Conservation (phyloP, 2,329 filamentous ascomycete species). For the Phialocephala subalpina region DNA sequence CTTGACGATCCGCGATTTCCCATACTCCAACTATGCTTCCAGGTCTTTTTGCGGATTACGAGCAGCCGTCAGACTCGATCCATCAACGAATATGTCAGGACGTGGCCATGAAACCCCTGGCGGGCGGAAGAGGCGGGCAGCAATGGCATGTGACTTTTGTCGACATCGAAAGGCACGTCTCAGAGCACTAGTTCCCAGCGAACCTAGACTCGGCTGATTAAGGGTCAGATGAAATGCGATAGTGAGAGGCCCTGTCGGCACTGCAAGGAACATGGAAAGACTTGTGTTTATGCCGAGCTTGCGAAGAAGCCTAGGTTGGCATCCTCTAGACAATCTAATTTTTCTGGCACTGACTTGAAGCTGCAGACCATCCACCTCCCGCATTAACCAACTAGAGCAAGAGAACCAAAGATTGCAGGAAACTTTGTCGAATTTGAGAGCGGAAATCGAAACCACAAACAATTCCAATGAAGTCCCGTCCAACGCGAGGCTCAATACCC, state of each 20-base stretch:
- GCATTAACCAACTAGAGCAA: slow-evolving; percentile 20
- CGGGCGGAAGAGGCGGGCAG: slow-evolving; percentile 16
- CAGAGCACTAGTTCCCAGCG: not conserved
- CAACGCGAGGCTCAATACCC: not conserved
- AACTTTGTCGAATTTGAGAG: not conserved
- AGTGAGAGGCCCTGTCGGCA: slow-evolving; percentile 55
- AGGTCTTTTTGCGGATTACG: not conserved
- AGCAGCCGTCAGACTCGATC: not conserved
- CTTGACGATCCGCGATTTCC: not conserved
- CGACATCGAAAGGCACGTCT: slow-evolving; percentile 24
- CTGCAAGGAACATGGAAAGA: slow-evolving; percentile 51
- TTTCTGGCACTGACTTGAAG: not conserved
- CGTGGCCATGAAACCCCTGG: not conserved
- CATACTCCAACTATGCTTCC: not conserved
- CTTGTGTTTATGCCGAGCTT: slow-evolving; percentile 22
- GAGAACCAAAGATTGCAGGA: slow-evolving; percentile 21
- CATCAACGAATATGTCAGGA: slow-evolving; percentile 6
- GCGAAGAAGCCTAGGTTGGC: slow-evolving; percentile 19
- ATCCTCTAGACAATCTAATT: not conserved
- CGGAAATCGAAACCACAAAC: slow-evolving; percentile 5
- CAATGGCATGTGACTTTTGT: slow-evolving; percentile 26
- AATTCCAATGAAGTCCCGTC: not conserved
- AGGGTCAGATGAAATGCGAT: slow-evolving; percentile 57
- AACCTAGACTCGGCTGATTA: not conserved
- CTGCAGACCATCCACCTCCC: slow-evolving; percentile 21